Conservation (phyloP, 1,139 yeast species). For the Geotrichum europaeum region DNA sequence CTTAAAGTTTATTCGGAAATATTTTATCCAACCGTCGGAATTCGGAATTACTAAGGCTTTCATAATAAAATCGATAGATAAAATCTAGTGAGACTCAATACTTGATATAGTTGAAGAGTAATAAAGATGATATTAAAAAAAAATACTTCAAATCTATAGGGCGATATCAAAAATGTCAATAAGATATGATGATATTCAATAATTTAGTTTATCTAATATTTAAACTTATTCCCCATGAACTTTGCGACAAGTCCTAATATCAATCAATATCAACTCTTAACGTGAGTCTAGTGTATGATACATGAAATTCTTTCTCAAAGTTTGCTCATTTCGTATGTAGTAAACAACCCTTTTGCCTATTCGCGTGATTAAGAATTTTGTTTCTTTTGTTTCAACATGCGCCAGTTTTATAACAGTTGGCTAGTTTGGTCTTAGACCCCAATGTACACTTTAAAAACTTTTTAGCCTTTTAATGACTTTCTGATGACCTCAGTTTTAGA, state of each 20-base stretch:
- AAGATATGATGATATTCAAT: neutral
- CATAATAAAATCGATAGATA: neutral
- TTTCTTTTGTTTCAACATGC: no score
- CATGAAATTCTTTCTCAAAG: neutral
- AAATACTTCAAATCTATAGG: neutral
- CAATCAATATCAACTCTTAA: neutral
- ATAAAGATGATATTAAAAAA: neutral
- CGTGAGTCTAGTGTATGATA: neutral
- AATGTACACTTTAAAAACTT: no score
- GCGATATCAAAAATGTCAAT: no score
- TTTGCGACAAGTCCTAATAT: neutral
- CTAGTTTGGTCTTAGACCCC: no score
- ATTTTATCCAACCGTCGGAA: neutral
- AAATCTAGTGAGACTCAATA: neutral
- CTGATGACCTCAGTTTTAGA: no score
- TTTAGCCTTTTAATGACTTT: no score
- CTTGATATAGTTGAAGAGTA: neutral
- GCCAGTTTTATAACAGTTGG: no score
- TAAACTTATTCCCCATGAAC: neutral
- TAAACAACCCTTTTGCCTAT: no score
- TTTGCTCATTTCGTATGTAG: no score
- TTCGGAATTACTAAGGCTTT: neutral
- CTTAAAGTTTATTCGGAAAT: neutral
- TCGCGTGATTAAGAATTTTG: no score
- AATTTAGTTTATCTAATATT: neutral